phyloP scores from a whole-genome alignment of 306 rosid species.

The Medicago ruthenica region DNA sequence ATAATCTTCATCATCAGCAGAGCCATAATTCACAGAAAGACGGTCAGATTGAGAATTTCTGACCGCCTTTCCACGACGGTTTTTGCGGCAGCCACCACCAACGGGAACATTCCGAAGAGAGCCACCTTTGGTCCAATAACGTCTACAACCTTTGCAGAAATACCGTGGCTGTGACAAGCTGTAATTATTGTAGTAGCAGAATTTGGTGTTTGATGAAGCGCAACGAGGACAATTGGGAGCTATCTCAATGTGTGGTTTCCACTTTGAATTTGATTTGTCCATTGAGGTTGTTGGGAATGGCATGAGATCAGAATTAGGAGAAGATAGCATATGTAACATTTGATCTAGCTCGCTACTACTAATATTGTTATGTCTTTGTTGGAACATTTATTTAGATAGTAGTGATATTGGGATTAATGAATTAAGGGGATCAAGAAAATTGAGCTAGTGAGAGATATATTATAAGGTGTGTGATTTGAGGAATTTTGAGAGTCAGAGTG shows the following conservation, averaged over 20 bases:
- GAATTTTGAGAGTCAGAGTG: no score
- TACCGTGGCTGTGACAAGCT: constrained; percentile 91
- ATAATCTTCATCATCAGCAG: background rate
- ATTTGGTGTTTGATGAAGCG: constrained; percentile 87
- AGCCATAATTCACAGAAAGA: constrained; percentile 1
- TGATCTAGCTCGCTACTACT: constrained; percentile 9
- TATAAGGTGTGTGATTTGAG: background rate
- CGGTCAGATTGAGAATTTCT: constrained; percentile 12
- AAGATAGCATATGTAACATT: constrained; percentile 39
- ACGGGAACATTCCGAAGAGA: constrained; percentile 83
- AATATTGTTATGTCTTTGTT: constrained; percentile 11
- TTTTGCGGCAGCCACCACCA: constrained; percentile 81
- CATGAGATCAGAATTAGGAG: background rate
- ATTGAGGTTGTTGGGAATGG: constrained; percentile 29
- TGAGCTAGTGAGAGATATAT: constrained; percentile 6
- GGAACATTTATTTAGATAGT: constrained; percentile 41
- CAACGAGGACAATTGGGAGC: constrained; percentile 93
- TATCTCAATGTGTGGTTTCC: constrained; percentile 67
- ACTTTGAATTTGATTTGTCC: constrained; percentile 42
- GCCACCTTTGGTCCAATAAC: constrained; percentile 98
- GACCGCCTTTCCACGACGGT: constrained; percentile 52
- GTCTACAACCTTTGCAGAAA: constrained; percentile 83
- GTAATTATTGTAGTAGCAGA: constrained; percentile 98
- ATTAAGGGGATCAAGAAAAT: background rate
- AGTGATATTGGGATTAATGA: background rate